Percentiles rank a stretch among this genome's conserved stretches.
These are phyloP conservation scores for Benincasa hispida DNA, from an alignment of 306 rosid genomes.

Conservation along the genomic window DNA sequence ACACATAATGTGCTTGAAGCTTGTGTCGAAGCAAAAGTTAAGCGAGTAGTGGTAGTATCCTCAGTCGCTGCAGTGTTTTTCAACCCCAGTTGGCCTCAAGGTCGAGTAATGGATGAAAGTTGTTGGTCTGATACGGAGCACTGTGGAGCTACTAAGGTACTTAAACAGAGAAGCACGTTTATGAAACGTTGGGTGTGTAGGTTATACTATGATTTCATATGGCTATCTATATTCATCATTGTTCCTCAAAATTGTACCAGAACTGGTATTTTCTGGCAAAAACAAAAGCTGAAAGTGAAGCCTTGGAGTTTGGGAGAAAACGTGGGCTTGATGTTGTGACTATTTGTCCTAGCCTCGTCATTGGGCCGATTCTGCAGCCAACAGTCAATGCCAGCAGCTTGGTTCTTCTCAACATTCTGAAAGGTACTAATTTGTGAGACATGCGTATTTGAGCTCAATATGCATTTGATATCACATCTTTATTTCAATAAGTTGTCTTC, in stretches of 20 bases:
- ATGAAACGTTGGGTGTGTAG: neutral
- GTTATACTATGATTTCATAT: neutral
- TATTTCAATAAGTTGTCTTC: neutral
- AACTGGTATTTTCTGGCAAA: slow-evolving; percentile 69
- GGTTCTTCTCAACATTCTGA: slow-evolving; percentile 30
- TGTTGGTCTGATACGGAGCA: slow-evolving; percentile 36
- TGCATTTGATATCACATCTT: neutral
- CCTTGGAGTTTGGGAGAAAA: slow-evolving; percentile 35
- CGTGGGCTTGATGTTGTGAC: slow-evolving; percentile 39
- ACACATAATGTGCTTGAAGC: slow-evolving; percentile 26
- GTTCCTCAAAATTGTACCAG: slow-evolving; percentile 17
- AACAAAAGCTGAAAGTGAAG: slow-evolving; percentile 67
- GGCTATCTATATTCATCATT: neutral
- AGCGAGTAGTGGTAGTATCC: slow-evolving; percentile 29
- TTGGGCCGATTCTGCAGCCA: slow-evolving; percentile 56
- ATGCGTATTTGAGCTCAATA: neutral
- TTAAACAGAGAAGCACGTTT: neutral
- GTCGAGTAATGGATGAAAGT: slow-evolving; percentile 25
- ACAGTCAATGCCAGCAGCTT: slow-evolving; percentile 46
- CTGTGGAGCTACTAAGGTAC: slow-evolving; percentile 26
- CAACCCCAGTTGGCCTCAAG: slow-evolving; percentile 27
- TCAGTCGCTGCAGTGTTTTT: slow-evolving; percentile 13
- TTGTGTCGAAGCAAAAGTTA: slow-evolving; percentile 23
- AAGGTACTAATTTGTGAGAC: slow-evolving; percentile 26
- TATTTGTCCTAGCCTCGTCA: slow-evolving; percentile 35